Evolutionary conservation across 2,329 filamentous ascomycete genomes (phyloP).

Genomic region (Emergomyces africanus): DNA sequence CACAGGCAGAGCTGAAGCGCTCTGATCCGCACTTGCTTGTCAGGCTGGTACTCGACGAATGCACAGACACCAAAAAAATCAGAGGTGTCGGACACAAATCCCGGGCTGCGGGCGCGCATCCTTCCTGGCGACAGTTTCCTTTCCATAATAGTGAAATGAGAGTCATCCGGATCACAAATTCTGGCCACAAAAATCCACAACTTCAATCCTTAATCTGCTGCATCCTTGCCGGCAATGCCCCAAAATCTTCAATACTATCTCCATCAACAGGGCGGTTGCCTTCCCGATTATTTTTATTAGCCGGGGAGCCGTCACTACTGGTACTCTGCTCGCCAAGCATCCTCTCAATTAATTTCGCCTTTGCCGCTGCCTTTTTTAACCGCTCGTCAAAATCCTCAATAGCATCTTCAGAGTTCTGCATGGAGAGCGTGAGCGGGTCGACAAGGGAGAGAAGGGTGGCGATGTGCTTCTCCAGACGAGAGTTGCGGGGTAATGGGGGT

Average conservation of each 20-base stretch:
- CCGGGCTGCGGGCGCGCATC: background rate
- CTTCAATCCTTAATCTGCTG: constrained; percentile 5
- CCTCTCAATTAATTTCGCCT: constrained; percentile 72
- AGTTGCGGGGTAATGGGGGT: constrained; percentile 11
- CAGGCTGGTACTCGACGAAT: background rate
- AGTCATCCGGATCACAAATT: background rate
- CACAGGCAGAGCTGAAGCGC: background rate
- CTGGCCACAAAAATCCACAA: background rate
- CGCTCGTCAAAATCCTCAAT: constrained; percentile 88
- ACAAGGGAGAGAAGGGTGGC: constrained; percentile 61
- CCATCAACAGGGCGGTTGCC: constrained; percentile 16
- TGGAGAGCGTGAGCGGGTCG: constrained; percentile 64
- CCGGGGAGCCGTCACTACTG: constrained; percentile 9
- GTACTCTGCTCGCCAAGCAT: constrained; percentile 43
- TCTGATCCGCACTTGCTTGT: background rate
- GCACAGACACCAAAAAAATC: background rate
- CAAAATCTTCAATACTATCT: constrained; percentile 33
- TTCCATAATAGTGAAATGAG: background rate
- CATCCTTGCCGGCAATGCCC: constrained; percentile 27
- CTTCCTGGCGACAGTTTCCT: background rate
- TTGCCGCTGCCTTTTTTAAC: constrained; percentile 68
- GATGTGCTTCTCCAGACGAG: constrained; percentile 65
- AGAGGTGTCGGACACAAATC: background rate
- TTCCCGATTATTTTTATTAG: constrained; percentile 16
- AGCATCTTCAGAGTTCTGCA: constrained; percentile 72